Evolutionary conservation across 2,329 filamentous ascomycete species (phyloP), one percentile per base, ranked within the genome.

Genomic region (Whalleya microplaca): DNA sequence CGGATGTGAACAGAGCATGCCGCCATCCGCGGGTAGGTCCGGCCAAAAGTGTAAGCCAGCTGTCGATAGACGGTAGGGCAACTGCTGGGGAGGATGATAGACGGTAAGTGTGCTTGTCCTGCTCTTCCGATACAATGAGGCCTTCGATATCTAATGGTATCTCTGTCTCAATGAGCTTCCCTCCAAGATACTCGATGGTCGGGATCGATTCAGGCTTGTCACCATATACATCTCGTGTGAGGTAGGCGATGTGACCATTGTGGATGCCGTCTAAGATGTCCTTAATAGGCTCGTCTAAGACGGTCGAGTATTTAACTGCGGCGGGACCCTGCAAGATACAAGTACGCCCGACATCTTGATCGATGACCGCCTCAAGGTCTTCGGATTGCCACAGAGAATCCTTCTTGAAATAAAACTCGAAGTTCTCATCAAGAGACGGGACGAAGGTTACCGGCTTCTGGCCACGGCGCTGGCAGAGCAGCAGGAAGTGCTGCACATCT

Each of bases 331-430:
- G 95, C 40, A 99, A 81, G 71, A 99, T 97, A 79, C 93, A 97
- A 44, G 93, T 96, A 71, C 96, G 87, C 62, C 92, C 93, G 56
- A 99, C 95, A 72, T 99, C 96, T 76, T 98, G 95, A 66, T 84
- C 94, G 59, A 97, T 93, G 55, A 99, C 93, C 51, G 95, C 95
- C 69, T 96, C 94, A 10, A 99, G 82, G 70, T 99, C 95, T 76
- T 99, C 95, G 1, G 95, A 98, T 77, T 99, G 95, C 95, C 95
- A 99, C 7, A 99, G 84, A 1, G 95, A 99, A 75, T 99, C 95
- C 81, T 99, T 99, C 87, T 99, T 99, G 88, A 99, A 99, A 81
- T 92, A 99, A 78, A 96, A 96, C 73, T 99, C 95, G 65, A 99
- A 99, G 72, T 94, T 96, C 62, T 96, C 92, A 68, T 99, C 95